Percentiles rank a stretch among this genome's conserved stretches.
phyloP scores from a whole-genome alignment of 1,284 basidiomycete genomes.

The Trametes pubescens region DNA sequence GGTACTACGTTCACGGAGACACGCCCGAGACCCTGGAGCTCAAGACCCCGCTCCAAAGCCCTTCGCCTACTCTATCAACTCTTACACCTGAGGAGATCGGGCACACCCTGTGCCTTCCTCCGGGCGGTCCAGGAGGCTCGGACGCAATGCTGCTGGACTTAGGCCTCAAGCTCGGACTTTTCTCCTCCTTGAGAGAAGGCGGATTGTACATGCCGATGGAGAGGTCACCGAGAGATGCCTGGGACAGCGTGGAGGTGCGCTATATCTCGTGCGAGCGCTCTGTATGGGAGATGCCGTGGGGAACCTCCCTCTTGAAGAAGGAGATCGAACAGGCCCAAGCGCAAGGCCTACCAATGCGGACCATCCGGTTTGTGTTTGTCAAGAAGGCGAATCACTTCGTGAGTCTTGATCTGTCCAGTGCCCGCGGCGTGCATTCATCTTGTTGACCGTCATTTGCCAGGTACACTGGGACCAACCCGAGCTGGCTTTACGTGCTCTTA shows the following conservation, averaged over 20 bases:
- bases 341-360: neutral
- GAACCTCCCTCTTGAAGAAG: constrained; percentile 3
- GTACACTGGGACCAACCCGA: constrained; percentile 22
- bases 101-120: neutral
- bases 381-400: constrained; percentile 20
- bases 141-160: constrained; percentile 18
- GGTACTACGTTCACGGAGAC: constrained; percentile 27
- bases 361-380: constrained; percentile 9
- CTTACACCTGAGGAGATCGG: constrained; percentile 17
- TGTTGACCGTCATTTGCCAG: neutral
- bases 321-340: constrained; percentile 2
- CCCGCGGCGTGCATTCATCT: neutral
- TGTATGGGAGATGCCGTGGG: constrained; percentile 25
- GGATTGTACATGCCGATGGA: constrained; percentile 8
- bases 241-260: constrained; percentile 21
- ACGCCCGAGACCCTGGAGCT: constrained; percentile 18
- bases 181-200: constrained; percentile 1
- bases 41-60: constrained; percentile 1
- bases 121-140: constrained; percentile 13
- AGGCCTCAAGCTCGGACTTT: constrained; percentile 8
- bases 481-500: constrained; percentile 10
- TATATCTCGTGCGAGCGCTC: constrained; percentile 19
- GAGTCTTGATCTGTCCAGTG: neutral
- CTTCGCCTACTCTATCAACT: constrained; percentile 13
- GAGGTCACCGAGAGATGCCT: neutral